Evolutionary conservation across 305 asterid genomes (phyloP).

Genomic region (Rubia peregrina): DNA sequence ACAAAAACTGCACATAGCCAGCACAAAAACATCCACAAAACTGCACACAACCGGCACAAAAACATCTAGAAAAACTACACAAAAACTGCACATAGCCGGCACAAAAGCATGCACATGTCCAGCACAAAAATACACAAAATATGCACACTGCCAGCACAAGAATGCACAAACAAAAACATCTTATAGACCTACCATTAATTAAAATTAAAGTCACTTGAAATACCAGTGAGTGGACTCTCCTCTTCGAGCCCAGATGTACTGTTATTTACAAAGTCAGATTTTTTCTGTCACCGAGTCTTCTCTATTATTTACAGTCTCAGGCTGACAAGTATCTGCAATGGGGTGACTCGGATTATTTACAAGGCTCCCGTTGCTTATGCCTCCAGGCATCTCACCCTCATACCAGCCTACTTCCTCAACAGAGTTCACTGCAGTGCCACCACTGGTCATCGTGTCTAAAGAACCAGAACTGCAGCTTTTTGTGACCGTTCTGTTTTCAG

Average conservation of each 20-base stretch:
- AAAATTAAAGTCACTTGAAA: slow-evolving; percentile 32
- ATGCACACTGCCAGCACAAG: neutral
- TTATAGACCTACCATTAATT: slow-evolving; percentile 32
- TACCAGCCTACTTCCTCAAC: slow-evolving; percentile 27
- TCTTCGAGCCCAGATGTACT: slow-evolving; percentile 33
- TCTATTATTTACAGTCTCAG: slow-evolving; percentile 57
- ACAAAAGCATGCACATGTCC: slow-evolving; percentile 16
- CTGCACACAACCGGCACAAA: slow-evolving; percentile 17
- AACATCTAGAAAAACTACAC: slow-evolving; percentile 20
- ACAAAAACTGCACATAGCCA: slow-evolving; percentile 26
- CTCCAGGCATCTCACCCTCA: slow-evolving; percentile 39
- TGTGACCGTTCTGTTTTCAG: slow-evolving; percentile 29
- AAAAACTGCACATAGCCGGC: slow-evolving; percentile 29
- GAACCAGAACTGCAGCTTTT: slow-evolving; percentile 32
- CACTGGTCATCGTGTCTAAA: slow-evolving; percentile 29
- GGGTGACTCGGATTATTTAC: slow-evolving; percentile 49
- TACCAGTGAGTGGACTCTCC: slow-evolving; percentile 37
- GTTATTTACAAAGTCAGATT: slow-evolving; percentile 49
- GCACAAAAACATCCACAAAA: neutral
- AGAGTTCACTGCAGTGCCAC: slow-evolving; percentile 26
- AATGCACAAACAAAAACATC: neutral
- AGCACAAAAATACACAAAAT: neutral
- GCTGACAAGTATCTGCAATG: slow-evolving; percentile 23
- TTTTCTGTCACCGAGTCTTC: slow-evolving; percentile 29
- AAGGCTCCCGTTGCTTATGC: slow-evolving; percentile 33